Percentiles rank a stretch among this genome's conserved stretches.
Evolutionary conservation across 768 basidiomycete genomes (phyloP).

Genomic region (Brasilioporus rufonigricans): DNA sequence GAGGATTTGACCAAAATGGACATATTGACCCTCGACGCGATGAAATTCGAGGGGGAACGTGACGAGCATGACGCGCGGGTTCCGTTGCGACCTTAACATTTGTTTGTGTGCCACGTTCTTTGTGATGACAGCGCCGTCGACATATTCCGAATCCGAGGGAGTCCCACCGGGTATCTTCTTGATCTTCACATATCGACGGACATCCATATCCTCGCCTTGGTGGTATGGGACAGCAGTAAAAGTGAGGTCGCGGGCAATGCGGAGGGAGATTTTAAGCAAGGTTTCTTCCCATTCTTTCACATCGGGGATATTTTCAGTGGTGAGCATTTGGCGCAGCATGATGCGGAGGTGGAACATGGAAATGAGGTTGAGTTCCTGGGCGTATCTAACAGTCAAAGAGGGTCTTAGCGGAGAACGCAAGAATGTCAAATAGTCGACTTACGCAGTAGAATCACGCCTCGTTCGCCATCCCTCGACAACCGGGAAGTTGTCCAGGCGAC

Average conservation of each 20-base stretch:
- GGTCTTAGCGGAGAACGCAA: constrained; percentile 2
- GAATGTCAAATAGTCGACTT: constrained; percentile 32
- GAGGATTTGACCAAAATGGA: constrained; percentile 87
- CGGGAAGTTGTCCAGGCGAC: constrained; percentile 59
- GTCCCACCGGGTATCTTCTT: constrained; percentile 96
- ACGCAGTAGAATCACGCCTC: constrained; percentile 88
- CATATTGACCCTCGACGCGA: constrained; percentile 88
- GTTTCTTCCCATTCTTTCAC: constrained; percentile 86
- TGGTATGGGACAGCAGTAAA: constrained; percentile 69
- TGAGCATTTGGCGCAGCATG: constrained; percentile 90
- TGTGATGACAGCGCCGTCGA: constrained; percentile 94
- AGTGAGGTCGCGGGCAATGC: constrained; percentile 81
- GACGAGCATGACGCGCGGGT: constrained; percentile 94
- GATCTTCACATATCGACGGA: constrained; percentile 93
- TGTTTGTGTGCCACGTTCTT: constrained; percentile 97
- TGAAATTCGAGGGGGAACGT: constrained; percentile 95
- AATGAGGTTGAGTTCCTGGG: constrained; percentile 77
- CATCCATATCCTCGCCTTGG: constrained; percentile 92
- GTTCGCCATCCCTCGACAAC: constrained; percentile 79
- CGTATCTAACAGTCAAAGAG: constrained; percentile 49
- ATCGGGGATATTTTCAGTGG: constrained; percentile 78
- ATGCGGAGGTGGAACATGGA: constrained; percentile 88
- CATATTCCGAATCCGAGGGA: constrained; percentile 93
- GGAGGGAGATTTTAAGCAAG: constrained; percentile 75
- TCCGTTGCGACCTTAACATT: constrained; percentile 79